These are phyloP conservation scores for Leishmania gerbilli DNA, from an alignment of 208 protist species.

Conservation along the genomic window DNA sequence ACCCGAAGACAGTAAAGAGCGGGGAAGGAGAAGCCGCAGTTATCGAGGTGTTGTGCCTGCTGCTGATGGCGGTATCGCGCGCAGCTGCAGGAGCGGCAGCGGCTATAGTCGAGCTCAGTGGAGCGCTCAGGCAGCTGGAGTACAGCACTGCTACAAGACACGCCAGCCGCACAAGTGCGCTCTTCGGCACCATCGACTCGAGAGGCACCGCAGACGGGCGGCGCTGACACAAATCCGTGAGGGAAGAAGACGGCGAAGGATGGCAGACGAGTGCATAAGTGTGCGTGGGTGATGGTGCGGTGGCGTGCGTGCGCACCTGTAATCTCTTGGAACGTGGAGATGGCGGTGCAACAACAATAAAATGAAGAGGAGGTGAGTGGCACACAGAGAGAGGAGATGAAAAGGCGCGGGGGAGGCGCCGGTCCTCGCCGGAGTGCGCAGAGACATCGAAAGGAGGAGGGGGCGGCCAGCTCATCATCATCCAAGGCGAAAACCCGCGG, in stretches of 20 bases:
- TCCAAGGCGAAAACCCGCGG: not conserved
- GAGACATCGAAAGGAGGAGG: not conserved
- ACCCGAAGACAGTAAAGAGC: slow-evolving; percentile 68
- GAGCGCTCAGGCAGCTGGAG: not conserved
- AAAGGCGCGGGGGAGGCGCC: too few relatives aligned
- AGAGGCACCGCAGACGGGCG: not conserved
- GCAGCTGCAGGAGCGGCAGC: not conserved
- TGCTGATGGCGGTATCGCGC: not conserved
- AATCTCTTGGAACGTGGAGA: not conserved
- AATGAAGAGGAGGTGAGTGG: not conserved
- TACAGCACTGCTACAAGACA: slow-evolving; percentile 4
- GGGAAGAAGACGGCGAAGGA: not conserved
- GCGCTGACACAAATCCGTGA: not conserved
- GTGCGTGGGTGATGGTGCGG: not conserved
- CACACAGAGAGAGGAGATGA: not conserved
- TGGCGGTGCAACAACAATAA: not conserved
- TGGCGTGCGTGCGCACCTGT: not conserved
- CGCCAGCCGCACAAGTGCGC: not conserved
- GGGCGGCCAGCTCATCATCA: not conserved
- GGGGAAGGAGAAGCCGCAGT: not conserved
- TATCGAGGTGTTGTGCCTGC: not conserved
- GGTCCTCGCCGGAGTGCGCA: too few relatives aligned
- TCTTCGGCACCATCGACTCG: not conserved
- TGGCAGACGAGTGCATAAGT: not conserved
- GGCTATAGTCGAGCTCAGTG: not conserved